Evolutionary conservation across 2,329 filamentous ascomycete species (phyloP), one percentile per base, ranked within the genome.

Genomic region (Xylaria hypoxylon): DNA sequence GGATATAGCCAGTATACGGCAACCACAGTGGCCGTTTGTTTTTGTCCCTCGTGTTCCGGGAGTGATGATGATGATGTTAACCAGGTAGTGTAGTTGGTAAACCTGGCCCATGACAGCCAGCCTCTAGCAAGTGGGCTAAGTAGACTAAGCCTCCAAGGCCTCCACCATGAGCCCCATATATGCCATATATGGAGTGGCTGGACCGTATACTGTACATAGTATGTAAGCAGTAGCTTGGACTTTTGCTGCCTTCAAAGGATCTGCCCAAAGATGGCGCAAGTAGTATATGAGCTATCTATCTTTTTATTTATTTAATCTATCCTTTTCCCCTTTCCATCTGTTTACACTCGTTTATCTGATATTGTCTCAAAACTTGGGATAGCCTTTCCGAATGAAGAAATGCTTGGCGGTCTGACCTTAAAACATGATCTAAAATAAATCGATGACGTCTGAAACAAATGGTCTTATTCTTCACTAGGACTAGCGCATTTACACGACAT

Each of bases 41-140:
- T 35, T 35, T 58, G 31, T 44, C 33, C 55, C 53, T 67, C 64
- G 59, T 64, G 55, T 67, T 63, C 33, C 26, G 33, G 42, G 26
- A 35, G 42, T 57, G 38, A 33, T 15, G 42, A 62, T 50, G 48
- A 45, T 53, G 15, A 26, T n/a, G n/a, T n/a, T n/a, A n/a, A n/a
- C n/a, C n/a, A n/a, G n/a, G n/a, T 42, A 15, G 57, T 59, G 7
- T 11, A n/a, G 35, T 38, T 26, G 38, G 48, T 6, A 65, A 58
- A 57, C 45, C 28, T 52, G 63, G 63, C 63, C 35, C 42, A 57
- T 51, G 24, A 35, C 47, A 38, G 35, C 63, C 44, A 55, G 26
- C 51, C 47, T 64, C 55, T 47, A n/a, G n/a, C n/a, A n/a, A n/a
- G n/a, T n/a, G n/a, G n/a, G n/a, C n/a, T n/a, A n/a, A n/a, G n/a